A percentile compares a stretch with the other conserved stretches of the same genome.
Conservation (phyloP, 202 grass and related monocot species). For the Panicum hallii region DNA sequence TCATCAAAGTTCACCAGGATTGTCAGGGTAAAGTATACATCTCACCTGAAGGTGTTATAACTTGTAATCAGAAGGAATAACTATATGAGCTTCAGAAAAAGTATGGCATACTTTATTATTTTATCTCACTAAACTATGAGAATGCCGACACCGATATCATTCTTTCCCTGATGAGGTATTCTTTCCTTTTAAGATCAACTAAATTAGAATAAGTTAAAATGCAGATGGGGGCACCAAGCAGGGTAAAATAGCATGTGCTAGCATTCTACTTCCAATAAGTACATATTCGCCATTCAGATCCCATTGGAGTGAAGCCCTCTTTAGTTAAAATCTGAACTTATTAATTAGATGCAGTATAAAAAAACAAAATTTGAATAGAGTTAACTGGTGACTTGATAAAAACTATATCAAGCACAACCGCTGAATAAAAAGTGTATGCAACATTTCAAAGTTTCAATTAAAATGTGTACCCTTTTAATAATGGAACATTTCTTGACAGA, state of each 20-base stretch:
- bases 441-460: background rate
- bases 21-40: background rate
- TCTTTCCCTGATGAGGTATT: background rate
- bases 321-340: background rate
- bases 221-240: background rate
- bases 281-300: background rate
- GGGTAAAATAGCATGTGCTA: background rate
- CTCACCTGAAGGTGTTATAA: slow-evolving; percentile 3
- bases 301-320: background rate
- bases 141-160: background rate
- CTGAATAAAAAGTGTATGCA: background rate
- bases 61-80: background rate
- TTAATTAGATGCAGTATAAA: background rate
- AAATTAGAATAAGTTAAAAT: background rate
- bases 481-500: background rate
- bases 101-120: background rate
- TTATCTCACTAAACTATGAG: background rate
- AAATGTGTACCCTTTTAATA: background rate
- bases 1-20: background rate
- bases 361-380: background rate
- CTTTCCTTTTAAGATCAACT: background rate
- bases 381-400: background rate
- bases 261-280: slow-evolving; percentile 24
- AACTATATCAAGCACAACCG: background rate
- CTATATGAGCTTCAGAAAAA: background rate